phyloP scores from a whole-genome alignment of 148 eudicot species.

The Linanthus parryae region DNA sequence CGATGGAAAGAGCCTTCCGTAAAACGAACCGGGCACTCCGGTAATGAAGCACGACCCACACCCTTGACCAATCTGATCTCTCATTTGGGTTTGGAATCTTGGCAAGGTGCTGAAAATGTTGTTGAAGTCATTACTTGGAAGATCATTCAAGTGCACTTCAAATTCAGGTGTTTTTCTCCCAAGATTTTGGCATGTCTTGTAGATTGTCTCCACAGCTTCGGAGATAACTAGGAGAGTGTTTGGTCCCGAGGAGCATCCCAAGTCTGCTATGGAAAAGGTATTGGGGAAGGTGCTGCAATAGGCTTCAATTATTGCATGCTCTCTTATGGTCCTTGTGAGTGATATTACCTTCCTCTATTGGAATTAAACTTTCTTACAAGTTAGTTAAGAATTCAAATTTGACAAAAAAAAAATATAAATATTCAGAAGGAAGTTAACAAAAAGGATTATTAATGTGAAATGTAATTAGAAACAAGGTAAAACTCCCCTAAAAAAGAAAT shows the following conservation, averaged over 20 bases:
- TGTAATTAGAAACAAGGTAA: no score
- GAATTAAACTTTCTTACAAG: no score
- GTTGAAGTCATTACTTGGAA: no score
- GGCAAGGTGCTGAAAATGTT: conserved; percentile 26
- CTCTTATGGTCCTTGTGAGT: conserved; percentile 22
- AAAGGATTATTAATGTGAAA: no score
- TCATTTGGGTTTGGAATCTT: conserved; percentile 16
- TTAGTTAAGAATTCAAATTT: no score
- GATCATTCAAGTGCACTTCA: conserved; percentile 44
- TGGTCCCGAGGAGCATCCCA: conserved; percentile 69
- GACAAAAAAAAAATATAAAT: no score
- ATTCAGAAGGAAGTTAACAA: no score
- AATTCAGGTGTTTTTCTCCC: conserved; percentile 31
- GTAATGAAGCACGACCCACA: conserved; percentile 21
- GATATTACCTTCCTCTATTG: conserved; percentile 22
- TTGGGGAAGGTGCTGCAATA: conserved; percentile 4
- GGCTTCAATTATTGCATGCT: conserved; percentile 20
- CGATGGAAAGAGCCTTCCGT: conserved; percentile 44
- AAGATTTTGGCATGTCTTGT: no score
- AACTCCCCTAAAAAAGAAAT: no score
- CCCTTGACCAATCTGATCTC: background rate
- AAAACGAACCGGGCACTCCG: no score
- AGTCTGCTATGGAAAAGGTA: conserved; percentile 33
- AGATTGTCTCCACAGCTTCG: no score
- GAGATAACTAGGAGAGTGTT: no score